Conservation (phyloP, 352 stramenopile genomes). For the Blastocystis sp. region DNA sequence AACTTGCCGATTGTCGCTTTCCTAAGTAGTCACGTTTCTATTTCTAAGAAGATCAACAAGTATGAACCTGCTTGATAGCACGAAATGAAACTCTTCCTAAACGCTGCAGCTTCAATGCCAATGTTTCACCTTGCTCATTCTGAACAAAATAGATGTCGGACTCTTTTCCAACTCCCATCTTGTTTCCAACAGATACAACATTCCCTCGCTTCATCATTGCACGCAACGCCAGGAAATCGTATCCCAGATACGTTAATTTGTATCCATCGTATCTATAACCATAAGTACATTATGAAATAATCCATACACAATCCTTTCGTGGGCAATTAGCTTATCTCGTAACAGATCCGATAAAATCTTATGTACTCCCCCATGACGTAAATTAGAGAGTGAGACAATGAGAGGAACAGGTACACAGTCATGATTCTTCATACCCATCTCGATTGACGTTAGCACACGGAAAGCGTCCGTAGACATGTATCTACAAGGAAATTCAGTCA, state of each 20-base stretch:
- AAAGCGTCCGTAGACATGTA: slow-evolving; percentile 90
- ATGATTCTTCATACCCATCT: slow-evolving; percentile 98
- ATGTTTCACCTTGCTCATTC: slow-evolving; percentile 80
- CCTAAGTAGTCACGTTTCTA: slow-evolving; percentile 97
- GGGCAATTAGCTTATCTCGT: slow-evolving; percentile 92
- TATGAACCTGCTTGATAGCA: slow-evolving; percentile 77
- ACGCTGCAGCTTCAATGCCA: slow-evolving; percentile 99
- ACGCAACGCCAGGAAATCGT: slow-evolving; percentile 93
- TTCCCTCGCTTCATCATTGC: slow-evolving; percentile 85
- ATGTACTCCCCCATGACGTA: slow-evolving; percentile 89
- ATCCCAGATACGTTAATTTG: slow-evolving; percentile 95
- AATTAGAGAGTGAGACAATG: slow-evolving; percentile 87
- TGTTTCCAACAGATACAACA: slow-evolving; percentile 78
- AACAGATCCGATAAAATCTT: slow-evolving; percentile 92
- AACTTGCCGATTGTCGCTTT: slow-evolving; percentile 84
- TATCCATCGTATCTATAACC: slow-evolving; percentile 70
- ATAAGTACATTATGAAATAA: slow-evolving; percentile 71
- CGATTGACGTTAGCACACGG: slow-evolving; percentile 92
- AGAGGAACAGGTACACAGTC: slow-evolving; percentile 90
- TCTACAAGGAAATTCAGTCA: neutral
- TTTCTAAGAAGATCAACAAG: neutral
- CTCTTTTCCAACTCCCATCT: slow-evolving; percentile 98
- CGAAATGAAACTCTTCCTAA: slow-evolving; percentile 94
- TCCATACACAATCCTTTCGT: slow-evolving; percentile 88
- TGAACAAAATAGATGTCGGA: slow-evolving; percentile 90